Conservation (phyloP, 2,329 filamentous ascomycete species). For the Diaporthe nobilis region DNA sequence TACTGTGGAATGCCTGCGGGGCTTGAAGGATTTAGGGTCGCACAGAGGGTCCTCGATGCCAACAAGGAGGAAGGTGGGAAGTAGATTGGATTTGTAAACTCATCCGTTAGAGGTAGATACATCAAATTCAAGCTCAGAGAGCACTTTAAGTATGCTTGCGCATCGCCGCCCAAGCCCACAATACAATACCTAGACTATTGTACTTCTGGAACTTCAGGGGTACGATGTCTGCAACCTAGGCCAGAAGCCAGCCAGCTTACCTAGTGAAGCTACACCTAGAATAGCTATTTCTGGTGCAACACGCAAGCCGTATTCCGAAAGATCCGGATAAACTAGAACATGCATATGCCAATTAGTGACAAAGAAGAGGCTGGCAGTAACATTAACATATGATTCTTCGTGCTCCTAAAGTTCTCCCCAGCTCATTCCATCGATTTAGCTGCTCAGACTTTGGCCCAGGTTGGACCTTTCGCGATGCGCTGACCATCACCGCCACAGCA, state of each 20-base stretch:
- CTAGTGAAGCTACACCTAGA: no score
- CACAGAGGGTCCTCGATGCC: conserved; percentile 50
- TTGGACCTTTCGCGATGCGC: background rate
- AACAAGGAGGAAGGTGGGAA: conserved; percentile 50
- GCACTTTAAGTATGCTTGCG: background rate
- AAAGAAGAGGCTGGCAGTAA: background rate
- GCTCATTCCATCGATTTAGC: background rate
- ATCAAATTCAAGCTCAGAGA: background rate
- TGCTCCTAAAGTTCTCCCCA: background rate
- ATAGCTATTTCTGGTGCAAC: no score
- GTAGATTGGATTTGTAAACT: background rate
- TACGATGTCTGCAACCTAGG: background rate
- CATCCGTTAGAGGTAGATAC: background rate
- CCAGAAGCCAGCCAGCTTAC: background rate
- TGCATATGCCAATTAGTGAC: background rate
- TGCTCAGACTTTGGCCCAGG: background rate
- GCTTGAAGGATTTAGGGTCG: conserved; percentile 56
- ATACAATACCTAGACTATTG: background rate
- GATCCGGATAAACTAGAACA: background rate
- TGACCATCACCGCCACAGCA: no score
- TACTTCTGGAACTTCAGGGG: background rate
- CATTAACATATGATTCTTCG: background rate
- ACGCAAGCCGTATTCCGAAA: no score
- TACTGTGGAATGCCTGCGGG: conserved; percentile 61
- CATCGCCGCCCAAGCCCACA: background rate